Evolutionary conservation across 768 basidiomycete genomes (phyloP).

Genomic region (Clathrus columnatus): DNA sequence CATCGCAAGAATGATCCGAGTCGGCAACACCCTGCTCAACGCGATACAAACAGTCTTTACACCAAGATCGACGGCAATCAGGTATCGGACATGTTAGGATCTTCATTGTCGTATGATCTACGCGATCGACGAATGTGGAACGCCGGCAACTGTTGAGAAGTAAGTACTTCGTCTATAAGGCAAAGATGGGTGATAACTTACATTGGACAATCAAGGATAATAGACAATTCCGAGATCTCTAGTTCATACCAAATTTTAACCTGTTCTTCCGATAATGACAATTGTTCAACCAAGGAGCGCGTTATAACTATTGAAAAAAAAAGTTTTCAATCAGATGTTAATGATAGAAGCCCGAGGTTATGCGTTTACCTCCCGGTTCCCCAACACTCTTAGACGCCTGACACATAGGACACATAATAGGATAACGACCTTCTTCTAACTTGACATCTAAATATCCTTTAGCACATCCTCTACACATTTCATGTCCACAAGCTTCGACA

Average conservation of each 20-base stretch:
- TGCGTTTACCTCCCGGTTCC: constrained; percentile 26
- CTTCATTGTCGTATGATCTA: constrained; percentile 32
- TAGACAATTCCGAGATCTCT: constrained; percentile 35
- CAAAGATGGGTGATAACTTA: constrained; percentile 18
- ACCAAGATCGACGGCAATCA: constrained; percentile 47
- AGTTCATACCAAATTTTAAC: constrained; percentile 37
- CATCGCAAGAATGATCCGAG: constrained; percentile 58
- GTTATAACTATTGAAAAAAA: constrained; percentile 29
- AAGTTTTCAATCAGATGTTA: background rate
- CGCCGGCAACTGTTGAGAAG: constrained; percentile 36
- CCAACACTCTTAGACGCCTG: constrained; percentile 20
- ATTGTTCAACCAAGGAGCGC: constrained; percentile 29
- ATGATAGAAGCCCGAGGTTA: background rate
- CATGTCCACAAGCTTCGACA: constrained; percentile 40
- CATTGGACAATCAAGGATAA: constrained; percentile 43
- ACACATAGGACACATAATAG: constrained; percentile 56
- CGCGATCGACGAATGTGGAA: constrained; percentile 41
- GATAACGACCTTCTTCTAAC: constrained; percentile 45
- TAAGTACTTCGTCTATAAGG: background rate
- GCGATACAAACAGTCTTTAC: constrained; percentile 46
- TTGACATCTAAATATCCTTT: constrained; percentile 32
- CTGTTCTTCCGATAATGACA: constrained; percentile 38
- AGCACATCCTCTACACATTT: constrained; percentile 48
- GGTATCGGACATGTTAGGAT: constrained; percentile 42
- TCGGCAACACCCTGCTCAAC: constrained; percentile 30